A percentile compares a stretch with the other conserved stretches of the same genome.
Conservation (phyloP, 2,329 filamentous ascomycete species). For the Colletotrichum lini region DNA sequence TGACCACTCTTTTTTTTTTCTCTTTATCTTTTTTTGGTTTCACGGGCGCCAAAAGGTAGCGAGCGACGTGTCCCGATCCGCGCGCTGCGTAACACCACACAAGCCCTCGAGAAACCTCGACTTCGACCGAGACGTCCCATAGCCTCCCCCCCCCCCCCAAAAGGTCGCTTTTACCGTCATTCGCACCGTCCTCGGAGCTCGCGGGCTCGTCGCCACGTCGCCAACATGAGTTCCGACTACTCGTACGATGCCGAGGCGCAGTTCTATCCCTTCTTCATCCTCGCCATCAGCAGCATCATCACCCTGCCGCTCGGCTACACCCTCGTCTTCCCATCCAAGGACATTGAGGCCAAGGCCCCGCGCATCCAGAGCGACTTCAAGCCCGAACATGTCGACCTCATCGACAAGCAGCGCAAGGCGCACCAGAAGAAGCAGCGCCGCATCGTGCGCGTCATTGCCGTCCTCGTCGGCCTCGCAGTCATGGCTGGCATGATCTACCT, state of each 20-base stretch:
- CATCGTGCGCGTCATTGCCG: constrained; percentile 85
- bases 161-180: constrained; percentile 25
- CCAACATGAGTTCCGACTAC: constrained; percentile 92
- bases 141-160: constrained; percentile 23
- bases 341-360: constrained; percentile 84
- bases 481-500: constrained; percentile 95
- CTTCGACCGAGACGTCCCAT: constrained; percentile 17
- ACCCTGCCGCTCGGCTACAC: constrained; percentile 93
- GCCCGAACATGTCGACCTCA: constrained; percentile 85
- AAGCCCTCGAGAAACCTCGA: neutral
- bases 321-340: constrained; percentile 82
- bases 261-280: constrained; percentile 99
- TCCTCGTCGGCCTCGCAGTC: constrained; percentile 82
- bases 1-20: neutral
- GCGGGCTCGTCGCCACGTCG: constrained; percentile 48
- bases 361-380: constrained; percentile 87
- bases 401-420: constrained; percentile 85
- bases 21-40: neutral
- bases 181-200: constrained; percentile 48
- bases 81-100: neutral
- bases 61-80: constrained; percentile 26
- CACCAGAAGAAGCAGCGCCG: constrained; percentile 92
- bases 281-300: constrained; percentile 88
- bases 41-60: constrained; percentile 3
- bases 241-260: constrained; percentile 98